A percentile compares a stretch with the other conserved stretches of the same genome.
Evolutionary conservation across 441 rosid genomes (phyloP).

Genomic region (Heliophila coronopifolia): DNA sequence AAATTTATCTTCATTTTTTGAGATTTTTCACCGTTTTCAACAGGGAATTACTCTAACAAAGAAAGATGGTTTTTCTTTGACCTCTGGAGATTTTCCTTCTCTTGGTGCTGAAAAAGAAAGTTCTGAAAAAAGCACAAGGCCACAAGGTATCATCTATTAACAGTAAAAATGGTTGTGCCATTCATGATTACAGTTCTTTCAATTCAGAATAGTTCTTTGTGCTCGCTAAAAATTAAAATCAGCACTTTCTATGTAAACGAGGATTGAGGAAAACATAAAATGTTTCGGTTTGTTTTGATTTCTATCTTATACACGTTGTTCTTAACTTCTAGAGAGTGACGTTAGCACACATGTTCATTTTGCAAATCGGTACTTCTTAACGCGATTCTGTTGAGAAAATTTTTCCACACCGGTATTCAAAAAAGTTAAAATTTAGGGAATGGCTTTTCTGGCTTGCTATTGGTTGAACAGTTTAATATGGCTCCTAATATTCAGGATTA

Average conservation of each 20-base stretch:
- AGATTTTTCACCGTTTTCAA: constrained; percentile 20
- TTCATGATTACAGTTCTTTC: neutral
- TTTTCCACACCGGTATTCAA: neutral
- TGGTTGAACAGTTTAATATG: neutral
- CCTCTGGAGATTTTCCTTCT: constrained; percentile 91
- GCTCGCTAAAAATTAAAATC: neutral
- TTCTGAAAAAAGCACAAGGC: constrained; percentile 43
- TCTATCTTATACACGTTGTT: neutral
- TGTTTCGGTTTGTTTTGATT: neutral
- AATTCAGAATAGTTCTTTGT: neutral
- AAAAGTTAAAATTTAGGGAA: neutral
- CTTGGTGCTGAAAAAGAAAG: constrained; percentile 77
- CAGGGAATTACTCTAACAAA: constrained; percentile 62
- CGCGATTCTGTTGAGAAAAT: constrained; percentile 8
- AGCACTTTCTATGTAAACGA: constrained; percentile 1
- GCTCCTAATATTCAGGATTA: constrained; percentile 13
- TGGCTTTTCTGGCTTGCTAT: constrained; percentile 12
- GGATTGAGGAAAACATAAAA: neutral
- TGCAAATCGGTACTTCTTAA: neutral
- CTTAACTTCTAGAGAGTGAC: constrained; percentile 1
- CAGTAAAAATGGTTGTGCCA: neutral
- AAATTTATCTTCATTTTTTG: constrained; percentile 1
- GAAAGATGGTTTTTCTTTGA: constrained; percentile 72
- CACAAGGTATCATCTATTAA: constrained; percentile 49
- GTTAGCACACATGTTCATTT: constrained; percentile 15